Evolutionary conservation across 805 yeast genomes (phyloP), one percentile per base, ranked within the genome.

Genomic region (Huiozyma naganishii): DNA sequence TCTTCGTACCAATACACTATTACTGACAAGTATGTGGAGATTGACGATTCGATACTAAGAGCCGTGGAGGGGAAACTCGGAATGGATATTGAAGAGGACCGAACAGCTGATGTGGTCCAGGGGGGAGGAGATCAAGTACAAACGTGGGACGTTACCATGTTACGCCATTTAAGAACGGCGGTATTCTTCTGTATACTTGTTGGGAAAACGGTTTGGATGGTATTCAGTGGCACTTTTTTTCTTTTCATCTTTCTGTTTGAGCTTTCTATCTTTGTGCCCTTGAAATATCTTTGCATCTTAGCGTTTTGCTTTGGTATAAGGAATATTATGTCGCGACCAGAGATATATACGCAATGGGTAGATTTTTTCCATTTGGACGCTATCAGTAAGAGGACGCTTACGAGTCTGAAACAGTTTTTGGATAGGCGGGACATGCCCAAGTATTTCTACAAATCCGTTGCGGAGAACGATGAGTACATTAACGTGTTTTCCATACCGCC

Each of bases 311-410:
- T 52, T 28, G 30, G 53, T 11, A 9, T 51, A 5, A 49, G 55
- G 33, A 48, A 55, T 2, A 13, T 55, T 7, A 48, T 57, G 52
- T 47, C 50, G 11, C 53, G 55, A 1, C 41, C 48, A 6, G 63
- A 57, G 12, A 51, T 61, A 7, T 49, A 52, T 50, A 54, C 49
- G 23, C 43, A 53, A 38, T 60, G 64, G 65, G 42, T 47, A n/a
- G 57, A 52, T 9, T 54, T 43, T 40, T 41, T 52, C 13, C 46
- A 48, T 17, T 37, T 45, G 17, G 41, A 48, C 38, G 48, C 32
- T 2, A 40, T 52, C 33, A 44, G 44, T 36, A 47, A 44, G 10
- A 40, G 35, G 7, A 45, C 41, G 4, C 45, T 44, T 23, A 11
- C 32, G 4, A 17, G 23, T n/a, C 12, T 27, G 13, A 37, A 27